Conservation (phyloP, 148 eudicot genomes). For the Vaccinium myrtillus region DNA sequence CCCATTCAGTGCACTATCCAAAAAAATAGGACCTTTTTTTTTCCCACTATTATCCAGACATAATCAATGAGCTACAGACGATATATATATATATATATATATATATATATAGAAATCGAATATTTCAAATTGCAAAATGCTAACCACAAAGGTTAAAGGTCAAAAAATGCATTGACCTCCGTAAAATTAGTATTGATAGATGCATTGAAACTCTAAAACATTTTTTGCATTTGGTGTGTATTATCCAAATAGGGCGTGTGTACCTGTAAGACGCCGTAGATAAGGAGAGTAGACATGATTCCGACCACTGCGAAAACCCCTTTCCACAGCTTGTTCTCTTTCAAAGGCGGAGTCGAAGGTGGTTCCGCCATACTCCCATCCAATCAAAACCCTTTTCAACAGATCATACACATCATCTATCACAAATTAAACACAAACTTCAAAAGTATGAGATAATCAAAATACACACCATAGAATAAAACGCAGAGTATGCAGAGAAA, state of each 20-base stretch:
- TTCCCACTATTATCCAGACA: background rate
- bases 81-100: background rate
- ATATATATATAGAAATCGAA: background rate
- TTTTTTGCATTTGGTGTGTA: too few relatives aligned
- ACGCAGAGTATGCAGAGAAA: background rate
- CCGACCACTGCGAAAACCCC: slow-evolving; percentile 69
- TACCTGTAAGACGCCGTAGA: slow-evolving; percentile 84
- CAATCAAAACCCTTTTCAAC: slow-evolving; percentile 9
- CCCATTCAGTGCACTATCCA: background rate
- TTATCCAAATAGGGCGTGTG: background rate
- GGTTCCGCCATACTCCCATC: slow-evolving; percentile 38
- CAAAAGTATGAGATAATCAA: background rate
- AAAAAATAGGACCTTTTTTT: background rate
- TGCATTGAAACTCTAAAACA: too few relatives aligned
- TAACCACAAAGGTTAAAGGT: too few relatives aligned
- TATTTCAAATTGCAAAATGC: background rate
- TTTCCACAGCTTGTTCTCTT: slow-evolving; percentile 49
- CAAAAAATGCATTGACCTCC: too few relatives aligned
- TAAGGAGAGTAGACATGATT: slow-evolving; percentile 79
- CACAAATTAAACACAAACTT: background rate
- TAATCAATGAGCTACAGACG: background rate
- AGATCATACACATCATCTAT: background rate
- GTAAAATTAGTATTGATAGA: too few relatives aligned
- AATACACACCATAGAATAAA: background rate
- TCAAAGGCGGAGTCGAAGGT: slow-evolving; percentile 22